Evolutionary conservation across 2,329 filamentous ascomycete genomes (phyloP), one percentile per base, ranked within the genome.

Genomic region (Colletotrichum kahawae): DNA sequence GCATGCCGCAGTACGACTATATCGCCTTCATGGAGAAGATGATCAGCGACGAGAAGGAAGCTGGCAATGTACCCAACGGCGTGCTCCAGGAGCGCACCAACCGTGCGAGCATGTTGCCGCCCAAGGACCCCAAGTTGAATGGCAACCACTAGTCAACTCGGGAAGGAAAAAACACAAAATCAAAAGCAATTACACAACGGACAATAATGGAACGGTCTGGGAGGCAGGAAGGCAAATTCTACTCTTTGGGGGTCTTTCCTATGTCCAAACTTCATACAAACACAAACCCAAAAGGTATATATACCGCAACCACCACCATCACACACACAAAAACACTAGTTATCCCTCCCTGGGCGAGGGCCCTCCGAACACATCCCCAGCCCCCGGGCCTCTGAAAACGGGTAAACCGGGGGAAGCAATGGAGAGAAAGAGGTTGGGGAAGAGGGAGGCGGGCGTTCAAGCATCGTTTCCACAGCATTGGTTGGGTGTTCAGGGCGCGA

Each of bases 11-110:
- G 85, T 99, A 93, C 83, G 97, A 99, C 85, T 99, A 99, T 86
- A 95, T 98, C 78, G 93, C 92, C 77, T 99, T 98, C 84, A 99
- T 99, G 97, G 94, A 98, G 84, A 94, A 93, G 82, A 88, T 97
- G 85, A 94, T 95, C 76, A 84, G 83, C 64, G 84, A 86, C 38
- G 84, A 82, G 69, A 77, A 81, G 27, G 80, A 76, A 43, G 79
- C 77, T 34, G 79, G 80, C 38, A 80, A 79, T 16, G 80, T 77
- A 67, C 81, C 80, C 8, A 79, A 77, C 60, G 78, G 78, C 67
- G 81, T 82, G 70, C 81, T 84, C 69, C 81, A 82, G 78, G 84
- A 86, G 74, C 81, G 80, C 34, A 82, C 80, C 18, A 83, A 83
- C 72, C 78, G 82, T 24, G 79, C 81, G 75, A 79, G 80, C 68